These are phyloP conservation scores for Penicillium oxalicum DNA, from an alignment of 2,329 filamentous ascomycete genomes.

Conservation along the genomic window DNA sequence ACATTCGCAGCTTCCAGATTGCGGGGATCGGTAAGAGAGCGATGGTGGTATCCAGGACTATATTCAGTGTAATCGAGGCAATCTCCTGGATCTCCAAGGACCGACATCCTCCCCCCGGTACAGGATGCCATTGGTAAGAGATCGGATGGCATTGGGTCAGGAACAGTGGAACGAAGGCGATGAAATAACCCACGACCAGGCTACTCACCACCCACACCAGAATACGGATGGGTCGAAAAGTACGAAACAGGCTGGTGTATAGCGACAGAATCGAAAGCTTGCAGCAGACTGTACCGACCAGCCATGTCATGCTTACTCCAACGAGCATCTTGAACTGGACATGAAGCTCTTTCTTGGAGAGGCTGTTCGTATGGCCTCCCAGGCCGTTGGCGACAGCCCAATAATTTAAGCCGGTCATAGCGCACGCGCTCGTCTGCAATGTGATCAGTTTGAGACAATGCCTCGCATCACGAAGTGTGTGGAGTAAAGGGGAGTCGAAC, in stretches of 20 bases:
- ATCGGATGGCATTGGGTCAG: constrained; percentile 12
- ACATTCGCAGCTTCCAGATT: constrained; percentile 10
- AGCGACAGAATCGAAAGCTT: constrained; percentile 10
- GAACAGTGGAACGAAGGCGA: constrained; percentile 6
- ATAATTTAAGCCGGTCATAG: constrained; percentile 5
- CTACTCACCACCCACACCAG: constrained; percentile 8
- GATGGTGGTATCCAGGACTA: constrained; percentile 9
- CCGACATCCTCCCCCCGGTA: constrained; percentile 4
- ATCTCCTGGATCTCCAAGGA: constrained; percentile 6
- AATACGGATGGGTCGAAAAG: constrained; percentile 8
- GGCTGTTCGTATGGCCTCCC: constrained; percentile 2
- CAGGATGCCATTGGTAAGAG: constrained; percentile 10
- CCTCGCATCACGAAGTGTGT: neutral
- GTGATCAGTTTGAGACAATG: neutral
- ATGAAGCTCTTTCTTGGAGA: constrained; percentile 3
- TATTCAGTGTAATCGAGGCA: constrained; percentile 8
- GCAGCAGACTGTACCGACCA: constrained; percentile 9
- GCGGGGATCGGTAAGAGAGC: constrained; percentile 8
- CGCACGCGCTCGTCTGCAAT: constrained; percentile 1
- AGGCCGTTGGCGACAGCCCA: constrained; percentile 7
- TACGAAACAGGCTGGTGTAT: constrained; percentile 9
- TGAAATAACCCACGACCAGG: constrained; percentile 8
- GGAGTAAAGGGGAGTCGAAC: neutral
- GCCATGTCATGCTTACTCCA: constrained; percentile 7
- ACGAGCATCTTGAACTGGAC: constrained; percentile 9